A percentile compares a stretch with the other conserved stretches of the same genome.
phyloP scores from a whole-genome alignment of 768 basidiomycete species.

The Xerocomellus chrysenteron region DNA sequence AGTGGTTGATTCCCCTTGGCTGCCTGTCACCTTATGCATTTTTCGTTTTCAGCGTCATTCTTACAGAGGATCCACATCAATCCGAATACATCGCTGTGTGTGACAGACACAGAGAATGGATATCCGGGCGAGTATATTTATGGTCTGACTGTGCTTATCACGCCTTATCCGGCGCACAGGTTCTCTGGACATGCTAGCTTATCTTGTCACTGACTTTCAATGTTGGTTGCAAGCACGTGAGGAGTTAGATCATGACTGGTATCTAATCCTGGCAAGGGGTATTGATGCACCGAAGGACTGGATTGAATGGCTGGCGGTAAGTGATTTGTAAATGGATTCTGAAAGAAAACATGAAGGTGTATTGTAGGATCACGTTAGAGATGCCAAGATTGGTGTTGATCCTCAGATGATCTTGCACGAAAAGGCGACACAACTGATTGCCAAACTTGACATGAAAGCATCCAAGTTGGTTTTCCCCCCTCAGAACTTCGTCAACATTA shows the following conservation, averaged over 20 bases:
- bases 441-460: conserved; percentile 49
- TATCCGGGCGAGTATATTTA: conserved; percentile 60
- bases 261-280: conserved; percentile 55
- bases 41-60: conserved; percentile 55
- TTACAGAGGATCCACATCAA: conserved; percentile 78
- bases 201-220: conserved; percentile 75
- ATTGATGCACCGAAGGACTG: conserved; percentile 62
- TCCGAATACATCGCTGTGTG: conserved; percentile 78
- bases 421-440: conserved; percentile 59
- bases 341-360: conserved; percentile 4
- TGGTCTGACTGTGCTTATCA: conserved; percentile 28
- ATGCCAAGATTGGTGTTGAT: conserved; percentile 73
- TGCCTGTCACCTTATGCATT: conserved; percentile 6
- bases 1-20: conserved; percentile 29
- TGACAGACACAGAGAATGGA: conserved; percentile 76
- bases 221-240: conserved; percentile 79
- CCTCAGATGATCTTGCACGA: conserved; percentile 79
- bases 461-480: conserved; percentile 80
- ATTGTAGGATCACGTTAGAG: conserved; percentile 38
- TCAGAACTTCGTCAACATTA: conserved; percentile 79
- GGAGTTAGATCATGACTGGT: conserved; percentile 76
- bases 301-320: conserved; percentile 74
- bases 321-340: conserved; percentile 18
- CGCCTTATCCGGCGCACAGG: conserved; percentile 34
- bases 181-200: conserved; percentile 69